Evolutionary conservation across 2,329 filamentous ascomycete genomes (phyloP), one percentile per base, ranked within the genome.

Genomic region (Diatrype stigma): DNA sequence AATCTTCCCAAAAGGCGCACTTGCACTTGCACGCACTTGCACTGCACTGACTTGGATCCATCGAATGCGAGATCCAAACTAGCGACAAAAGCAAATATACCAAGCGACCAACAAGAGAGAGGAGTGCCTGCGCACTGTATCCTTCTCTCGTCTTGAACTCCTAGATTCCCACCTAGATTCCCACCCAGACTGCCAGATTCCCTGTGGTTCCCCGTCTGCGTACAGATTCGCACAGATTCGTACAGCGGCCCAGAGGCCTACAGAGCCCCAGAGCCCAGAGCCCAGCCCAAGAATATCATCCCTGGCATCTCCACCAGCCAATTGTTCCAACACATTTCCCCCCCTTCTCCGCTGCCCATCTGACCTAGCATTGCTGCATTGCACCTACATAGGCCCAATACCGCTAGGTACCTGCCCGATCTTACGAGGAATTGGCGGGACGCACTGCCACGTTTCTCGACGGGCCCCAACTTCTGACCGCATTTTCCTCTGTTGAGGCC

Each of bases 371-470:
- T 37, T 16, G 6, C 12, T 37, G n/a, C 34, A 37, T 37, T 37
- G 6, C 26, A 30, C 26, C 26, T 30, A 30, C 10, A 6, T 30
- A 30, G 26, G n/a, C n/a, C n/a, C n/a, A n/a, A n/a, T n/a, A n/a
- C n/a, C 26, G 26, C 26, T 30, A 30, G 34, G 12, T 37, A 42
- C 22, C 40, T 44, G 40, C 40, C 40, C 22, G 22, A 44, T 28
- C 14, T 44, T 26, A n/a, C 26, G 40, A 44, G 40, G 16, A 44
- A 26, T 44, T 28, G 40, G 40, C 40, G 40, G 40, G 40, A 44
- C 40, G 40, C 34, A 47, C 32, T 47, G 46, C 46, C 37, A 37
- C 46, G 32, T 47, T 38, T 44, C 40, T 44, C 40, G 14, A 44
- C 40, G 2, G 21, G 21, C 40, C 40, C 40, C 34, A 37, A 37